Base-by-base conservation (phyloP, 192 early-diverging fungal genomes). In the Linnemannia schmuckeri region DNA sequence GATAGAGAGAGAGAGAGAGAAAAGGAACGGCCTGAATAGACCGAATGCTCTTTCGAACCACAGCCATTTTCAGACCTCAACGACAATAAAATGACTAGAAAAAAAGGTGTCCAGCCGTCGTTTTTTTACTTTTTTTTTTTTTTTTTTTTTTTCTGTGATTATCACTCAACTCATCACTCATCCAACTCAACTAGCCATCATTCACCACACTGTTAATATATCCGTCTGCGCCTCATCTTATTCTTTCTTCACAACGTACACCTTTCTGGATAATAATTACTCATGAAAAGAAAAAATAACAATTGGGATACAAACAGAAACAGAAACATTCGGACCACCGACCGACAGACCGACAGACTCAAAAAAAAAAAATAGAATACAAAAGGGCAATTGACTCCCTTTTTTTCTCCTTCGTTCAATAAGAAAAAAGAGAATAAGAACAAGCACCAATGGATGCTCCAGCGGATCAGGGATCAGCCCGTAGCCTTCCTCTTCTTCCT, bases 391-490 rank as follows among this genome's bases (percentile, higher is more conserved):
- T 33, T 66, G 27, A 33, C 61, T 63, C 54, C 24, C 24, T 61
- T 61, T 61, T n/a, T n/a, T 61, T 61, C n/a, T 52, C 49, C 17
- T 20, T 52, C 61, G 61, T 66, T 66, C 61, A 66, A 66, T 66
- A 66, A 33, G 61, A 35, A 30, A 63, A 27, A 57, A 57, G 55
- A 27, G 17, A 57, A 27, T 18, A 57, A 57, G 1, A 57, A 57
- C 8, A 66, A 30, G 27, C 61, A 66, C 61, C 61, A 66, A 66
- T 66, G 61, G 61, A 33, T 66, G 13, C 61, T 33, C 27, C 61
- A 66, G 61, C 61, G 61, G 61, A 66, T 33, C 61, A 66, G 61
- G 61, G 61, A 66, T 66, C 61, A 35, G 27, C 61, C 61, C 30
- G 61, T 13, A 66, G 7, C 27, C 61, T 66, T 3, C 55, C 17